Base-by-base conservation (phyloP, 805 yeast species). In the Helenozyma baotianmanensis region DNA sequence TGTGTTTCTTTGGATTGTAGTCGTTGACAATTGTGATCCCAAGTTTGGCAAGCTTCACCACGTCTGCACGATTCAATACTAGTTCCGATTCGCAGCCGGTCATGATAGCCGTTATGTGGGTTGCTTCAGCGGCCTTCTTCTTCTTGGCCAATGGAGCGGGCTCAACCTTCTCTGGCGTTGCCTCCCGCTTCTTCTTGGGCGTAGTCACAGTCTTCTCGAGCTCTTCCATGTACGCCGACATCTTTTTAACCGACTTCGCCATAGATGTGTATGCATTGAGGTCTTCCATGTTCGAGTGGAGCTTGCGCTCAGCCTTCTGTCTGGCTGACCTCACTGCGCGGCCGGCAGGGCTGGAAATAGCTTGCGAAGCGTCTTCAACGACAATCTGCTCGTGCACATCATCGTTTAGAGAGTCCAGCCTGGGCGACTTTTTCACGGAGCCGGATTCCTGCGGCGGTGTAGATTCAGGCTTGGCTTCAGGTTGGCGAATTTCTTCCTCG, bases 261-360 rank as follows among this genome's bases (percentile, higher is more conserved):
- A 62, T 52, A 41, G 74, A 68, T 39, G 79, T 80, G 48, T 74
- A 84, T 31, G 65, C 68, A 47, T 81, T 82, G 42, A 84, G 66
- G 29, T 80, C 80, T 37, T 73, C 74, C 70, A 85, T 82, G 51
- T 80, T 77, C 9, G 71, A 70, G 46, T 81, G 90, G 11, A 85
- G 60, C 50, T 77, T 79, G 36, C 62, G 60, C 1, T 78, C 79
- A 0, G 94, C 94, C 46, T 70, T 75, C 24, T 70, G 68, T 28
- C 80, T 79, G 1, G 95, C 94, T 25, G 74, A 71, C 31, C 84
- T 54, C 2, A 70, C 58, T 7, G 38, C 28, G 16, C 38, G 21
- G 6, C 23, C 38, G 2, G 17, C 23, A 9, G 14, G n/a, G 6
- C 10, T 21, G 9, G 29, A 26, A 9, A 22, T n/a, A n/a, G n/a